phyloP scores from a whole-genome alignment of 306 rosid species.

The Quercus variabilis region DNA sequence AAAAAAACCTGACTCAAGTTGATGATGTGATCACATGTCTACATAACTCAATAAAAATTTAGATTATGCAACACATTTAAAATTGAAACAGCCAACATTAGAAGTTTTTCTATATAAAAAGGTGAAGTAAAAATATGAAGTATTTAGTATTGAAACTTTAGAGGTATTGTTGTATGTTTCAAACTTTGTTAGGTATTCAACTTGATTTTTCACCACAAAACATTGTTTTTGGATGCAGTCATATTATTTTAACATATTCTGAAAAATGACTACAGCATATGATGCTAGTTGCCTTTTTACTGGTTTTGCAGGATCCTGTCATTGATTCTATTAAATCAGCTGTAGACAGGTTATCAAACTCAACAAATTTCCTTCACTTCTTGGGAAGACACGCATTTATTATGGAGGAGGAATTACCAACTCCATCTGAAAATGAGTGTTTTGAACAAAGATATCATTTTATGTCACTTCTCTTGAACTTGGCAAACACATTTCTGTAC shows the following conservation, averaged over 20 bases:
- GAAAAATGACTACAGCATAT: background rate
- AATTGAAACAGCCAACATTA: background rate
- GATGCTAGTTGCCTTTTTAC: background rate
- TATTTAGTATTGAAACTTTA: background rate
- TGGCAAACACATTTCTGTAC: slow-evolving; percentile 89
- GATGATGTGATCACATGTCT: background rate
- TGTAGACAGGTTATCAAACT: slow-evolving; percentile 79
- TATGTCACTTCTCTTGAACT: slow-evolving; percentile 83
- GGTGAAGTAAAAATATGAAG: background rate
- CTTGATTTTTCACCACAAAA: background rate
- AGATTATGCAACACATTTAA: background rate
- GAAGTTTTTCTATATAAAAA: background rate
- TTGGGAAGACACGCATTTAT: slow-evolving; percentile 96
- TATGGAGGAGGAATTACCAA: slow-evolving; percentile 84
- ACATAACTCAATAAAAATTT: background rate
- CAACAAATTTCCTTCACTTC: slow-evolving; percentile 92
- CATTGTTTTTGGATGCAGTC: background rate
- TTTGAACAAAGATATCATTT: slow-evolving; percentile 73
- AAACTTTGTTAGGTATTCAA: background rate
- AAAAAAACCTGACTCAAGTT: background rate
- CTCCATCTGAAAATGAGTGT: slow-evolving; percentile 58
- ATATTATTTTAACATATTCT: background rate
- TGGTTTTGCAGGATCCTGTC: slow-evolving; percentile 78
- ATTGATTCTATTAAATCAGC: slow-evolving; percentile 82
- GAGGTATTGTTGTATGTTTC: background rate